Evolutionary conservation across 2,329 filamentous ascomycete species (phyloP), one percentile per base, ranked within the genome.

Genomic region (Myriosclerotinia curreyana): DNA sequence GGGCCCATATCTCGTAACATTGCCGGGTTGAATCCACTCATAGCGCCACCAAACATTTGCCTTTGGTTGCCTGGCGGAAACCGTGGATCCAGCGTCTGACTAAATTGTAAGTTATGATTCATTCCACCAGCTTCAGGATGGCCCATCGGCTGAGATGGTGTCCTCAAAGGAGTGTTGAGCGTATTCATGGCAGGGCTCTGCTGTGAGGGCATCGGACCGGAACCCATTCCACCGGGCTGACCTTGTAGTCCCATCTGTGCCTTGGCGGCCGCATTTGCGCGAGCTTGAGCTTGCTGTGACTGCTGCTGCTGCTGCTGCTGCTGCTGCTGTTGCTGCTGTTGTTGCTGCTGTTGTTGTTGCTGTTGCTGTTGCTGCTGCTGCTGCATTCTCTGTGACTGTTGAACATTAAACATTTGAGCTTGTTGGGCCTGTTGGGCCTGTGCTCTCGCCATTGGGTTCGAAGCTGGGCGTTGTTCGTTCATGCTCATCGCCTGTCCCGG

Each of bases 111-210:
- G 58, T 77, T 79, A 55, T 80, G 81, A 6, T 77, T 78, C 64
- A 79, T 76, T 52, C 77, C 77, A 52, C 72, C 69, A 60, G 63
- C 54, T 17, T 74, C 74, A 11, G 68, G 44, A 42, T 72, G 70
- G 34, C 66, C 67, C 67, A 73, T 73, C 58, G 72, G 69, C 50
- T 74, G 71, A 38, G 69, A 67, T 50, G 71, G 67, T 34, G 71
- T 70, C 60, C 76, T 76, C 68, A 83, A 76, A 3, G 84, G 82
- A 1, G 83, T 79, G 66, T 85, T 86, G 51, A 86, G 72, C 1
- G 82, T 84, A n/a, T 68, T 63, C 81, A 87, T 83, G 1, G 78
- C 83, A 12, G 85, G 84, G 66, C 83, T 86, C 70, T 85, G 85
- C 2, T 81, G 82, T 50, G 80, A 77, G n/a, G 77, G 77, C 66